Evolutionary conservation across 164 flowering plant species (phyloP), one percentile per base, ranked within the genome.

Genomic region (Magnolia sinica): DNA sequence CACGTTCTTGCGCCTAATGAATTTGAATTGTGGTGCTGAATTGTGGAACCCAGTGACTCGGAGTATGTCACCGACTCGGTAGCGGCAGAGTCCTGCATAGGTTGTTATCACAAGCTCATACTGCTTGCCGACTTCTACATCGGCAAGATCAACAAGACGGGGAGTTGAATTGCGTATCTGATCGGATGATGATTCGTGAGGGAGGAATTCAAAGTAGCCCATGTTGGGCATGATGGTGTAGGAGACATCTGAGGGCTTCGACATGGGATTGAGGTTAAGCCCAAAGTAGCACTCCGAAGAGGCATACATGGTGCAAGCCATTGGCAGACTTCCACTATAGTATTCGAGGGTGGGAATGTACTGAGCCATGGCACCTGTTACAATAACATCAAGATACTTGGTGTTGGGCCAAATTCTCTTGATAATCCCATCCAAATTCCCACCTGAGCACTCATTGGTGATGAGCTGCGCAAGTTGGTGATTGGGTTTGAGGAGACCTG

Each of bases 321-420:
- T 55, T 0, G 96, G 96, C 55, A 91, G 45, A 4, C 91, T 91
- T 2, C 85, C 84, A 31, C 94, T 87, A 79, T 88, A 91, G 65
- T 83, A 89, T 5, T 90, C 87, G 7, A 91, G 84, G 0, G 91
- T 88, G 2, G 93, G 92, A 52, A 91, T 90, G 80, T 91, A 91
- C 68, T 91, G 96, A 3, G 94, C 92, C 96, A 91, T 91, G 10
- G 96, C 90, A 1, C 96, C 96, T 0, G 96, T 91, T 3, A 91
- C 90, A 20, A 91, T 88, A 27, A 91, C 96, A 11, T 91, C 96
- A 1, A 91, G 81, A 45, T 90, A 91, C 81, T 89, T 91, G 2
- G 96, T 87, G 77, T 91, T 91, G 10, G 96, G 96, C 96, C 96
- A 91, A 68, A 91, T 86, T 31, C 87, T 80, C 0, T 78, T 77